Base-by-base conservation (phyloP, 768 basidiomycete genomes). In the Kwoniella dendrophila region DNA sequence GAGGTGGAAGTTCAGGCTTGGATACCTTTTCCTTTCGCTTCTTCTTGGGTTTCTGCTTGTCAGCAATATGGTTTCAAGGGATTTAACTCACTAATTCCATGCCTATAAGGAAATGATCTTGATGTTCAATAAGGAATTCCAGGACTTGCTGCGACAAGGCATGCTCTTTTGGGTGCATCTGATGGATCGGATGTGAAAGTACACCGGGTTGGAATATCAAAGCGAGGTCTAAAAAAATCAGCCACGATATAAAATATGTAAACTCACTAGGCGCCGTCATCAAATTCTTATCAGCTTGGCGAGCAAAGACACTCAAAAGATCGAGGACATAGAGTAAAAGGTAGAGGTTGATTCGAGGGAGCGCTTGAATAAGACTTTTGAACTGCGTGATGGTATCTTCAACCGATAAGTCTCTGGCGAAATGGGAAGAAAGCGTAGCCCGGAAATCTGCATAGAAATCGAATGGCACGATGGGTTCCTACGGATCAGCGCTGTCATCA, bases 241-340 rank as follows among this genome's bases (percentile, higher is more conserved):
- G 52, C 56, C n/a, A 24, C n/a, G 14, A 40, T 29, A 5, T 4
- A 16, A 20, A 20, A 41, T 16, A 12, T 24, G 4, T 8, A 27
- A 33, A 85, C 90, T 70, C 68, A 96, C 93, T 97, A 59, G 88
- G 84, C 22, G 95, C 89, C 0, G 90, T 94, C 95, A 99, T 99
- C 49, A 94, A 82, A 78, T 99, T 99, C 81, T 88, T 88, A 66
- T 92, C 89, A 45, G 87, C 85, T 77, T 92, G 94, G 60, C 89
- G 85, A 2, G 92, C 88, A 80, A 98, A 98, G 7, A 99, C 95
- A 52, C 90, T 92, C 54, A 99, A 83, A 29, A 99, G 84, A 78
- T 99, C 95, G 61, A 99, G 85, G 50, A 98, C 93, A 78, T 98
- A 98, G 57, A 97, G 86, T 24, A 98, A 84, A n/a, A 98, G 88